Base-by-base conservation (phyloP, 345 rosid genomes). In the Trapa incisa region DNA sequence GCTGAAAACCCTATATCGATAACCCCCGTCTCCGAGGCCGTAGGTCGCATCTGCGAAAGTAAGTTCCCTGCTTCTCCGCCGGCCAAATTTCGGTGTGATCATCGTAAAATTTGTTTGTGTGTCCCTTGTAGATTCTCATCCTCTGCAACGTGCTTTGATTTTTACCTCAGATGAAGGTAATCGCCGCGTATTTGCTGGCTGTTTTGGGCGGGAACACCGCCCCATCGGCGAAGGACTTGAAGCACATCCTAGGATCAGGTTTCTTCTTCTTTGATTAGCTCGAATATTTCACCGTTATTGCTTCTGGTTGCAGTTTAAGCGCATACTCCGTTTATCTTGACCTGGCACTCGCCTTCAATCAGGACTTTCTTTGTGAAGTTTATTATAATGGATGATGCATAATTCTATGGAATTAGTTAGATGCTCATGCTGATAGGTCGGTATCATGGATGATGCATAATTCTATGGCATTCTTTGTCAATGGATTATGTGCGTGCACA, bases 131-230 rank as follows among this genome's bases (percentile, higher is more conserved):
- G 52, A 17, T n/a, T 54, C 35, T 68, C 35, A 35, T 52, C 70
- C 17, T 32, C 35, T 66, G 8, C 32, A 35, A 47, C 33, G 36
- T 57, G 57, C 66, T 5, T 36, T 65, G 37, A 37, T 41, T 56
- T 66, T 68, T 56, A 43, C 53, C 74, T 67, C 73, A 73, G 70
- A 89, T 90, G 94, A 90, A 90, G 89, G 81, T 90, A 61, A 72
- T 87, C 39, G 96, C 92, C 7, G 90, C 92, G 7, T 90, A 77
- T 37, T 79, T 87, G 76, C 91, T 90, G 60, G 92, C 92, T 47
- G 85, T 77, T 2, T 70, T 87, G 80, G 84, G 96, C 41, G 94
- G 96, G 17, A 90, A 87, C 76, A 14, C 77, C 64, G 5, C 6
- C 65, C 96, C 96, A 15, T 60, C 89, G 0, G 80, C 82, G 47